These are phyloP conservation scores for Barnettozyma populi DNA, from an alignment of 805 yeast species.

Conservation along the genomic window DNA sequence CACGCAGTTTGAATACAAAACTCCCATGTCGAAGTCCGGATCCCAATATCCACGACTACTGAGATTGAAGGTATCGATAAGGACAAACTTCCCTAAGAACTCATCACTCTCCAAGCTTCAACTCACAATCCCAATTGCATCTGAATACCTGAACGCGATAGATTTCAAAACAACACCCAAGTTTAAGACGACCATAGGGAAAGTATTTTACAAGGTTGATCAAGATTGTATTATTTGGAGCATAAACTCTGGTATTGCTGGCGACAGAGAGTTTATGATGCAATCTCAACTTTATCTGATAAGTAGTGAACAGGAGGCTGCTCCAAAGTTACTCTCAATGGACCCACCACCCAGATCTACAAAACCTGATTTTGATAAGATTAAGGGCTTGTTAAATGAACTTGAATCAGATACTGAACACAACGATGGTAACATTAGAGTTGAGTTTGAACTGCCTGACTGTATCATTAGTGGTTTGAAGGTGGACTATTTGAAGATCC, in stretches of 20 bases:
- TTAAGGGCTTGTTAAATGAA: conserved; percentile 9
- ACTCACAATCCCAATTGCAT: conserved; percentile 57
- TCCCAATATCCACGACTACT: background rate
- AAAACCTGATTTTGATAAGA: conserved; percentile 20
- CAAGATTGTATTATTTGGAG: conserved; percentile 68
- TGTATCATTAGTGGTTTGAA: conserved; percentile 61
- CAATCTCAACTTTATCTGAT: conserved; percentile 42
- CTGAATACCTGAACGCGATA: conserved; percentile 28
- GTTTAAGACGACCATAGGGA: conserved; percentile 68
- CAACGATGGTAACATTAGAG: conserved; percentile 33
- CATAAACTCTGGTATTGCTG: conserved; percentile 53
- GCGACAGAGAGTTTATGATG: conserved; percentile 51
- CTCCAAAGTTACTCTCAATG: conserved; percentile 15
- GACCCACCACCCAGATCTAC: conserved; percentile 24
- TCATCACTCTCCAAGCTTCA: conserved; percentile 56
- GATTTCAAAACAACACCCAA: conserved; percentile 48
- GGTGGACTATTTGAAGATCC: conserved; percentile 60
- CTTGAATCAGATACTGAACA: background rate
- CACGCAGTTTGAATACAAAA: conserved; percentile 7
- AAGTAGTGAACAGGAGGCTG: conserved; percentile 18
- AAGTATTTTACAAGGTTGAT: conserved; percentile 67
- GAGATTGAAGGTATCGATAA: conserved; percentile 26
- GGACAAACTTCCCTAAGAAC: conserved; percentile 59
- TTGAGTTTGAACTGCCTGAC: conserved; percentile 61
- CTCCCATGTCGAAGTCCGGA: background rate